Conservation (phyloP, 1,139 yeast genomes). For the Scheffersomyces quercinus region DNA sequence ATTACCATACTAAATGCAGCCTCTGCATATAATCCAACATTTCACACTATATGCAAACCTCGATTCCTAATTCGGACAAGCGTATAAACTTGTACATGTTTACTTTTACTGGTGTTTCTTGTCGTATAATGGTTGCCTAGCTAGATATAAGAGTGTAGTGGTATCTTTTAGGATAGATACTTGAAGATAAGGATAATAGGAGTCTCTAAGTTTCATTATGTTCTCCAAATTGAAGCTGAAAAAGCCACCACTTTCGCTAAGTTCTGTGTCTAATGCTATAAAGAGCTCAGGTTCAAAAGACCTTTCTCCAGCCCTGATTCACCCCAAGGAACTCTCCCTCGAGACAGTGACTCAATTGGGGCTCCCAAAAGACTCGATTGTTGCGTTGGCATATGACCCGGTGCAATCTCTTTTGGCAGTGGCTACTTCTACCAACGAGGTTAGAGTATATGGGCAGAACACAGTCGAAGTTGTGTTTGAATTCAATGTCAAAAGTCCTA, state of each 20-base stretch:
- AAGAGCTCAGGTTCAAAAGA: conserved; percentile 45
- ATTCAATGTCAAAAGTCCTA: conserved; percentile 49
- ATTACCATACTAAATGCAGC: no score
- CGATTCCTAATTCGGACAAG: no score
- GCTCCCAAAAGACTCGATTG: conserved; percentile 42
- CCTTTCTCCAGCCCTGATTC: conserved; percentile 41
- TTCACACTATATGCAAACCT: no score
- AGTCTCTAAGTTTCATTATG: conserved; percentile 24
- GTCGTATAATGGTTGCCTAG: no score
- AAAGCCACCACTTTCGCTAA: conserved; percentile 49
- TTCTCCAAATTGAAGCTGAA: conserved; percentile 46
- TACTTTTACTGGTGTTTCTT: no score
- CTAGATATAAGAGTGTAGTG: no score
- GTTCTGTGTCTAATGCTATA: conserved; percentile 54
- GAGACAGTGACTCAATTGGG: conserved; percentile 41
- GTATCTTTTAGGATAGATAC: no score
- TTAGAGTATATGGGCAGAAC: conserved; percentile 82
- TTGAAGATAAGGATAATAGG: no score
- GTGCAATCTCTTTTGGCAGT: conserved; percentile 84
- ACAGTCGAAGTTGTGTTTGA: conserved; percentile 75
- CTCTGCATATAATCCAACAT: no score
- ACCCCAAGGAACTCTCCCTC: conserved; percentile 37
- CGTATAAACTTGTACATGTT: no score
- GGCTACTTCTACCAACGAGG: conserved; percentile 67
- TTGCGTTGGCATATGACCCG: conserved; percentile 79